Evolutionary conservation across 139 green algal genomes (phyloP).

Genomic region (Ettlia oleoabundans): DNA sequence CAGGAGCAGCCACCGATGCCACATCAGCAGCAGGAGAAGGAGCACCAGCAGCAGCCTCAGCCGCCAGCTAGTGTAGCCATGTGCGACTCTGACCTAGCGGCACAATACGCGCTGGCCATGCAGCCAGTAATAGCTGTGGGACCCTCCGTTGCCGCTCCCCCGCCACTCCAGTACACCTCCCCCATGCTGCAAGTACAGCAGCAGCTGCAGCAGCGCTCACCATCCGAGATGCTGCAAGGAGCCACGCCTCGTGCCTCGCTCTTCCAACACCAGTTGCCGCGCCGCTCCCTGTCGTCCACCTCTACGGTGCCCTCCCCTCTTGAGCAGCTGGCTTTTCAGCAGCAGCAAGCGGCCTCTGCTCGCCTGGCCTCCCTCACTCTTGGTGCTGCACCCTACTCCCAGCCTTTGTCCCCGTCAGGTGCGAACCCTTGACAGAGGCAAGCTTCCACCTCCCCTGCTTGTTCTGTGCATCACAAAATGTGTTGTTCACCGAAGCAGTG

Average conservation of each 20-base stretch:
- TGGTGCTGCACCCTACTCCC: not conserved
- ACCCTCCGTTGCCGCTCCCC: no score
- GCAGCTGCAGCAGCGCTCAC: no score
- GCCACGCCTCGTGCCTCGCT: no score
- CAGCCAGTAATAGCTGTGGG: not conserved
- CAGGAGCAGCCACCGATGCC: not conserved
- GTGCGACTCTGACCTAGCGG: not conserved
- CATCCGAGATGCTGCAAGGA: no score
- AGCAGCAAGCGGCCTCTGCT: not conserved
- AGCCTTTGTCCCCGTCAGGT: not conserved
- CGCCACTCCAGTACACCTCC: no score
- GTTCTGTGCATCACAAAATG: no score
- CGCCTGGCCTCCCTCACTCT: not conserved
- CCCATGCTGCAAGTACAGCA: no score
- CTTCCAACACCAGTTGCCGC: no score
- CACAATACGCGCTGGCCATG: not conserved
- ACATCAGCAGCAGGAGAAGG: not conserved
- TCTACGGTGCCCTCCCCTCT: not conserved
- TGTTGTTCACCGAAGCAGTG: no score
- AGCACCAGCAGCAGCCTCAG: no score
- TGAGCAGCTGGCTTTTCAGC: conserved; percentile 9
- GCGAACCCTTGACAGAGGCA: no score
- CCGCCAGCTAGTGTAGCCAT: not conserved
- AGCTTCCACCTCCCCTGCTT: no score
- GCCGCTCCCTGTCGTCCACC: not conserved